Evolutionary conservation across 140 eudicot genomes (phyloP), one percentile per base, ranked within the genome.

Genomic region (Oenanthe javanica): DNA sequence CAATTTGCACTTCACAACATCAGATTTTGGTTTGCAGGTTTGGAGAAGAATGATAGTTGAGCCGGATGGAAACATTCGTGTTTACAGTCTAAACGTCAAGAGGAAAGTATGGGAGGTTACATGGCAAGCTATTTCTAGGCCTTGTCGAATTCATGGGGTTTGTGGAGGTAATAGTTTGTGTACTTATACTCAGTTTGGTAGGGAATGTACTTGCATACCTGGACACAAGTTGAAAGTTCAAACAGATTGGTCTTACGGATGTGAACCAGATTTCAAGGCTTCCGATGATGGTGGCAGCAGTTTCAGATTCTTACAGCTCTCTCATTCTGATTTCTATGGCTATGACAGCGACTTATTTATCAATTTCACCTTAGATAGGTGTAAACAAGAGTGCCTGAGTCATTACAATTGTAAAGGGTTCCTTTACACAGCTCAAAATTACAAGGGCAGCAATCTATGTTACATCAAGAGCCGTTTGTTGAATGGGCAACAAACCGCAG

Each of bases 121-220:
- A 71, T 83, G 89, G 89, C 84, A 83, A 61, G 84, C 81, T 4
- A 40, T 51, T 6, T 45, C 74, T n/a, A 5, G 14, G 4, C 78
- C 83, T 2, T 90, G 90, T 49, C 18, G 27, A 21, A 72, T 84
- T 38, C 90, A 88, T 81, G 95, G 95, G 0, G 15, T 77, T 43
- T 91, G 96, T 83, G 96, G 96, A 14, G 76, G 78, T 21, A 88
- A 88, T 19, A 85, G 89, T 81, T 5, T 88, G 6, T 90, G 93
- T 61, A 74, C 43, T 27, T 85, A 88, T 81, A 69, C 48, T 21
- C 75, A 59, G 2, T 43, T 59, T 11, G 86, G 88, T 1, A 84
- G 82, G 81, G 50, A 67, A n/a, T 89, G 90, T 57, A 73, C 79
- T 14, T 87, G 91, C 46, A 21, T 85, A 66, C 89, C 83, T 61